Percentiles rank a stretch among this genome's conserved stretches.
phyloP scores from a whole-genome alignment of 768 basidiomycete species.

The Boletus coccyginus region DNA sequence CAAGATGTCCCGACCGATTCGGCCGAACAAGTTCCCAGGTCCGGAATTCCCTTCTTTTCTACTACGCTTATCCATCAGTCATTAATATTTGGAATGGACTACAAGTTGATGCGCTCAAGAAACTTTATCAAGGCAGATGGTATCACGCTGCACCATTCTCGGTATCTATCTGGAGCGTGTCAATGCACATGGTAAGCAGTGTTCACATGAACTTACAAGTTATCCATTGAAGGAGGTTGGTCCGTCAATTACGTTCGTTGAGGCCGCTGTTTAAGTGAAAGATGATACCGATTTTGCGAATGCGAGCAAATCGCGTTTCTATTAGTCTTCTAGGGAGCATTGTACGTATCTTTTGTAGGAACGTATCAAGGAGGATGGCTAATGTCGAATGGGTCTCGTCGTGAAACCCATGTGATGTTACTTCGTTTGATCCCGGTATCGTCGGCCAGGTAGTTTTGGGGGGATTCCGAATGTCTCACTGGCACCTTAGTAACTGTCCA shows the following conservation, averaged over 20 bases:
- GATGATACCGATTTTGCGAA: neutral
- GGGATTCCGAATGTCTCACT: too few species aligned
- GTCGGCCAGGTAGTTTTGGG: neutral
- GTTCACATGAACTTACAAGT: too few species aligned
- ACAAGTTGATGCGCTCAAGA: neutral
- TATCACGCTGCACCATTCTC: neutral
- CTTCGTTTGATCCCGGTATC: neutral
- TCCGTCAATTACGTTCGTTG: neutral
- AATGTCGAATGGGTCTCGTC: neutral
- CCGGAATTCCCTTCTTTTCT: slow-evolving; percentile 11
- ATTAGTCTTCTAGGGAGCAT: slow-evolving; percentile 14
- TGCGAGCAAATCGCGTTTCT: slow-evolving; percentile 8
- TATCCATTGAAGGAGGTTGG: too few species aligned
- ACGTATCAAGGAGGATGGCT: neutral
- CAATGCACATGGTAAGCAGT: neutral
- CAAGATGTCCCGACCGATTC: slow-evolving; percentile 15
- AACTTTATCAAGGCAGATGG: neutral
- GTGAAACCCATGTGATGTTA: neutral
- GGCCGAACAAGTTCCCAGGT: slow-evolving; percentile 5
- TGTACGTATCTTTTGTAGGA: neutral
- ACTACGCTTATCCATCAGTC: neutral
- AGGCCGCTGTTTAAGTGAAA: neutral
- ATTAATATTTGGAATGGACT: neutral
- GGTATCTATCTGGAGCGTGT: neutral
- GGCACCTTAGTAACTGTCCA: too few species aligned